Percentiles rank a stretch among this genome's conserved stretches.
Evolutionary conservation across 164 flowering plant genomes (phyloP).

Genomic region (Kalanchoe fedtschenkoi): DNA sequence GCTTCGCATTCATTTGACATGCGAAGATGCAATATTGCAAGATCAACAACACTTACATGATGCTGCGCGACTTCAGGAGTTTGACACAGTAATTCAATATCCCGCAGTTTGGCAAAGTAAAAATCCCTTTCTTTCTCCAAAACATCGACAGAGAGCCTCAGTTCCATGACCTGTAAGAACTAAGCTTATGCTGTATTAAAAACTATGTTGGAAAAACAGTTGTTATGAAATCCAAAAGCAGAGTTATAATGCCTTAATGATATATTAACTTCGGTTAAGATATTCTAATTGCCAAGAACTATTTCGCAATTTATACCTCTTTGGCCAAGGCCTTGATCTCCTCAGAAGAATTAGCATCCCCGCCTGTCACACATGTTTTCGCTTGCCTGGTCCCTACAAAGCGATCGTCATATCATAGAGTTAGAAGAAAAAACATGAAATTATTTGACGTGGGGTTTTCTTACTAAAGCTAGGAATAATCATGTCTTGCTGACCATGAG

Average conservation of each 20-base stretch:
- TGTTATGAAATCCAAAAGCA: not conserved
- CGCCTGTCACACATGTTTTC: not conserved
- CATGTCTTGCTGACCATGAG: not conserved
- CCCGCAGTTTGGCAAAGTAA: slow-evolving; percentile 88
- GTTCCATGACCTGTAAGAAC: slow-evolving; percentile 68
- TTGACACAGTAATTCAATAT: slow-evolving; percentile 87
- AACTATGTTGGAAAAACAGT: not conserved
- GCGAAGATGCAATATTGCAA: too few relatives aligned
- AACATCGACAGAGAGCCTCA: slow-evolving; percentile 78
- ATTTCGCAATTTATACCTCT: not conserved
- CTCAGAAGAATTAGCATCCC: not conserved
- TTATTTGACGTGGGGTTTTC: too few relatives aligned
- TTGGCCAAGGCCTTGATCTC: slow-evolving; percentile 1
- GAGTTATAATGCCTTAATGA: not conserved
- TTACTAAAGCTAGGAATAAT: too few relatives aligned
- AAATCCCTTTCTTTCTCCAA: slow-evolving; percentile 97
- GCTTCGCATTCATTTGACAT: not conserved
- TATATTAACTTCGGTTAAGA: too few relatives aligned
- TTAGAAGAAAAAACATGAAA: too few relatives aligned
- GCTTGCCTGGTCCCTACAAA: not conserved
- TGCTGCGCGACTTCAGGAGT: slow-evolving; percentile 54
- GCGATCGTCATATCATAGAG: not conserved
- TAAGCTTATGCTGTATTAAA: not conserved
- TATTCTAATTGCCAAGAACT: not conserved
- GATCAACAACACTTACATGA: slow-evolving; percentile 30